Evolutionary conservation across 257 asterid species (phyloP).

Genomic region (Nicotiana attenuata): DNA sequence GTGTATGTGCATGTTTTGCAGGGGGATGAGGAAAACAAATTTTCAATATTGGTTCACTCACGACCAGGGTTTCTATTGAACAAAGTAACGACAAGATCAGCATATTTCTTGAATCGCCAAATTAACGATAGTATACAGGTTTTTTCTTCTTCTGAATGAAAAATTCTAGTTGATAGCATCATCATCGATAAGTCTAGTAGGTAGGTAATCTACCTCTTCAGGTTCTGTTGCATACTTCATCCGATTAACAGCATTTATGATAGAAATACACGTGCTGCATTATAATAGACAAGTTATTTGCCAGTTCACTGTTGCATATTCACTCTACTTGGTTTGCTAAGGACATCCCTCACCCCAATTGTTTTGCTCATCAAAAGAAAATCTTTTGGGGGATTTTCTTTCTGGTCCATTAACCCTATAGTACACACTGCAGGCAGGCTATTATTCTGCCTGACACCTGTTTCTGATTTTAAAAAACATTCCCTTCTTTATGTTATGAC

Average conservation of each 20-base stretch:
- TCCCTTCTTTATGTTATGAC: background rate
- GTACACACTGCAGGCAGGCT: background rate
- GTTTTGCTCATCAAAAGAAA: background rate
- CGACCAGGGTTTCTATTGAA: conserved; percentile 89
- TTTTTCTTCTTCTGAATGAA: conserved; percentile 18
- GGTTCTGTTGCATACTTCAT: background rate
- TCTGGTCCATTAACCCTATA: background rate
- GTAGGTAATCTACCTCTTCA: background rate
- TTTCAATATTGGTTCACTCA: conserved; percentile 84
- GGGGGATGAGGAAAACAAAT: conserved; percentile 72
- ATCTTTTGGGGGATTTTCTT: background rate
- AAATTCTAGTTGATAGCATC: background rate
- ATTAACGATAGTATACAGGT: conserved; percentile 90
- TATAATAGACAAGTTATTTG: background rate
- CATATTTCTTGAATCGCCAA: conserved; percentile 73
- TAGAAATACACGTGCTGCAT: background rate
- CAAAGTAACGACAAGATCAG: conserved; percentile 71
- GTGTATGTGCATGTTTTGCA: conserved; percentile 32
- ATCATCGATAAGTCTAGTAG: background rate
- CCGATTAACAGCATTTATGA: background rate
- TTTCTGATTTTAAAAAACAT: background rate
- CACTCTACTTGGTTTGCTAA: background rate
- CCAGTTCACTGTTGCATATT: background rate
- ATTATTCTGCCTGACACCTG: background rate
- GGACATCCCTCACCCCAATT: background rate